Evolutionary conservation across 768 basidiomycete species (phyloP), one percentile per base, ranked within the genome.

Genomic region (Naematelia aurantialba): DNA sequence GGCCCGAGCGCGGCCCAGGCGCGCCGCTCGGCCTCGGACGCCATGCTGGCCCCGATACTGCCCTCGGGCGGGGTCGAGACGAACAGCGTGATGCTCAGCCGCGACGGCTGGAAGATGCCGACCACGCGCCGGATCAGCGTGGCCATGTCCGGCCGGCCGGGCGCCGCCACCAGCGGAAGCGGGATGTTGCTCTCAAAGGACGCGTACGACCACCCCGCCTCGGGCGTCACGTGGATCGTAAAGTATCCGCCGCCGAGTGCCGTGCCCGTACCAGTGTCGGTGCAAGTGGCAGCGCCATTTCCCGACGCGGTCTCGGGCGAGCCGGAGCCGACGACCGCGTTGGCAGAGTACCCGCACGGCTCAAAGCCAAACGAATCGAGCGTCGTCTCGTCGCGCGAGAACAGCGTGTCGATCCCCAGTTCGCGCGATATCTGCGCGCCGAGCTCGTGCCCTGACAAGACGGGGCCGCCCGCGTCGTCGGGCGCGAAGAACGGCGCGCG

Each of bases 141-240:
- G 67, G 84, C 81, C 46, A 98, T 79, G 76, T 90, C 86, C 25
- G 90, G 91, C 65, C 72, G 63, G 45, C 21, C 25, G 30, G 11
- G 52, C 74, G 45, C 87, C 80, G 46, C 50, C 3, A 61, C 49
- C 21, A 56, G 47, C 3, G 76, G 72, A 19, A 78, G 58, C 3
- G 90, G 90, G n/a, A 96, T 85, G 78, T 99, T 99, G 80, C 91
- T 94, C 79, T 99, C 96, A 80, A 99, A 98, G 70, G 89, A 91
- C 63, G 96, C 96, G 77, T 96, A 99, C 47, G 92, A 96, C 89
- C 91, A 98, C 56, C 89, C 94, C 69, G 89, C 86, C 78, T 98
- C 96, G 25, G 96, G 96, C 0, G 96, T 99, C 60, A 98, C 94
- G 75, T 99, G 96, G 56, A 99, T 94, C 5, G 91, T 97, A 76